These are phyloP conservation scores for Madurella fahalii DNA, from an alignment of 2,329 filamentous ascomycete genomes.

Conservation along the genomic window DNA sequence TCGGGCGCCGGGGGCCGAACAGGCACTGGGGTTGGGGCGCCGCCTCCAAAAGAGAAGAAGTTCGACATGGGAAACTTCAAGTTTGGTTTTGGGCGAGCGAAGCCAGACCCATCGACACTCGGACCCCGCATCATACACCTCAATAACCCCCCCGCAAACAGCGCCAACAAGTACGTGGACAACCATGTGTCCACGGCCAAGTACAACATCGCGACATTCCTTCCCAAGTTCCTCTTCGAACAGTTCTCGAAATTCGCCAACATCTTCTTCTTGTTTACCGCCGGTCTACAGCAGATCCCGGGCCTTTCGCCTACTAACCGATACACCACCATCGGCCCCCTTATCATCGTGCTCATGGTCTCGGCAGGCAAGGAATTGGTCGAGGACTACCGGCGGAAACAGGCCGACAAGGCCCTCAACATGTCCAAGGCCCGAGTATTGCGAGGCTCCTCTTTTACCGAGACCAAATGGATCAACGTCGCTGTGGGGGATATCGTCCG, in stretches of 20 bases:
- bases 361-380: slow-evolving; percentile 92
- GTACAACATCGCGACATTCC: slow-evolving; percentile 88
- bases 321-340: slow-evolving; percentile 95
- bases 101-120: slow-evolving; percentile 83
- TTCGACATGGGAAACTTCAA: slow-evolving; percentile 77
- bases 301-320: slow-evolving; percentile 90
- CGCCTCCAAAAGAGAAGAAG: slow-evolving; percentile 44
- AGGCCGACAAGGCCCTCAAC: slow-evolving; percentile 82
- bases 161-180: slow-evolving; percentile 83
- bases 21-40: slow-evolving; percentile 34
- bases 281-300: slow-evolving; percentile 89
- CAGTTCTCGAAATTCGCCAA: slow-evolving; percentile 99
- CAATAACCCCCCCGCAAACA: slow-evolving; percentile 93
- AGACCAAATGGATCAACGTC: slow-evolving; percentile 91
- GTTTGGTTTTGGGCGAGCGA: slow-evolving; percentile 82
- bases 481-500: slow-evolving; percentile 88
- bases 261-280: slow-evolving; percentile 98
- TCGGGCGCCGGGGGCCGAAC: slow-evolving; percentile 47
- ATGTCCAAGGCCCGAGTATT: slow-evolving; percentile 80
- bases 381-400: slow-evolving; percentile 87
- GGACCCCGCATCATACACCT: slow-evolving; percentile 90
- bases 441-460: slow-evolving; percentile 76
- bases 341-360: slow-evolving; percentile 84
- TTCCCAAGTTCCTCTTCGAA: slow-evolving; percentile 96
- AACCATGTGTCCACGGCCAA: slow-evolving; percentile 98